Evolutionary conservation across 805 yeast species (phyloP).

Genomic region (Suhomyces prunicola): DNA sequence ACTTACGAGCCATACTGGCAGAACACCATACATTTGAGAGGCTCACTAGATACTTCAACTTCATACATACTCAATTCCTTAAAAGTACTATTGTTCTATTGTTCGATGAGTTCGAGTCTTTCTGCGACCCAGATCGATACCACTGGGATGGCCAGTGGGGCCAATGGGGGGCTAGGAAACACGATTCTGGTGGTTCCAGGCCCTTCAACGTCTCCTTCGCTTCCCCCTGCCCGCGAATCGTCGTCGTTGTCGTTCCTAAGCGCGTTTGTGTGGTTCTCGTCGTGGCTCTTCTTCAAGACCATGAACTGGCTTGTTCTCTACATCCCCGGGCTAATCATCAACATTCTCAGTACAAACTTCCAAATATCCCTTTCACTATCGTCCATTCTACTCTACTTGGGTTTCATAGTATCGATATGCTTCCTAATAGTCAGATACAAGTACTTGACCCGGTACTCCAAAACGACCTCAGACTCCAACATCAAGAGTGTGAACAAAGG

Average conservation of each 20-base stretch:
- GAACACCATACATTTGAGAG: too few species aligned
- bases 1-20: too few species aligned
- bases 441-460: conserved; percentile 60
- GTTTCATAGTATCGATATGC: conserved; percentile 28
- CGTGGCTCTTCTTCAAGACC: conserved; percentile 17
- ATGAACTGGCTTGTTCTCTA: conserved; percentile 15
- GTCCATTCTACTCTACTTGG: conserved; percentile 36
- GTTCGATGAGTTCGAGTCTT: too few species aligned
- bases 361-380: conserved; percentile 52
- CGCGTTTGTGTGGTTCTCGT: conserved; percentile 14
- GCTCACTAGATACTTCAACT: too few species aligned
- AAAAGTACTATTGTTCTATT: too few species aligned
- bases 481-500: conserved; percentile 34
- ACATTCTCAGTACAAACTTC: conserved; percentile 39
- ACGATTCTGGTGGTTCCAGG: background rate
- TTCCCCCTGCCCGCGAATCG: conserved; percentile 13
- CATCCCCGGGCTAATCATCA: conserved; percentile 20
- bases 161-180: background rate
- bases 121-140: too few species aligned
- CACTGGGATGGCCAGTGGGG: too few species aligned
- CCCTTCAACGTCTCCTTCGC: background rate
- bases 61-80: too few species aligned
- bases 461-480: conserved; percentile 31
- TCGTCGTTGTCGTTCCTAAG: conserved; percentile 12
- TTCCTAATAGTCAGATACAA: conserved; percentile 58